Evolutionary conservation across 2,329 filamentous ascomycete genomes (phyloP), one percentile per base, ranked within the genome.

Genomic region (Madurella mycetomatis): DNA sequence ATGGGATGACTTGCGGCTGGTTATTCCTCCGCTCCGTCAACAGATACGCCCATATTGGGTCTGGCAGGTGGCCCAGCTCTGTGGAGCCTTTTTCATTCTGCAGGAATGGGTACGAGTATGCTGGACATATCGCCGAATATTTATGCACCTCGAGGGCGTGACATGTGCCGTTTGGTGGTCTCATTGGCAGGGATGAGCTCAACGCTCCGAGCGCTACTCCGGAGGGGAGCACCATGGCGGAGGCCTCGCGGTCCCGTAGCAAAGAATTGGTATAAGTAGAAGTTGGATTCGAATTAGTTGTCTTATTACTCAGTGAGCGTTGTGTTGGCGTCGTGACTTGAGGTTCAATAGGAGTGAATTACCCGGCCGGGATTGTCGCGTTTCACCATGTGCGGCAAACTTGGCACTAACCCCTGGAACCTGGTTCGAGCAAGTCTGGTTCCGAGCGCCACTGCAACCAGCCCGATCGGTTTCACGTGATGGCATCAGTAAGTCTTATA

Each of bases 351-450:
- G 25, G 25, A 25, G 7, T 7, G 34, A 37, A 37, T 37, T 37
- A 37, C 13, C 34, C 34, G 34, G 13, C 2, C 34, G 2, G 2
- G 34, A 11, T 46, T 25, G 7, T 25, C 51, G 30, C 40, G 51
- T 53, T 53, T 53, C 51, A 53, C 37, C 30, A 43, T 15, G 30
- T 19, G 51, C 34, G 25, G 25, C 45, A 48, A 53, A 48, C 39
- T 48, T 53, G 44, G 51, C 44, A 48, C 16, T 13, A 41, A 41
- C 44, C 51, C 51, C 40, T 42, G 45, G 48, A 53, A 48, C 51
- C 42, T 41, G 51, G 51, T 37, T 43, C 19, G 17, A 19, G 13
- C 39, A 17, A 30, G 3, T 39, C 17, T 39, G 39, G 37, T 43
- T 48, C 39, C 30, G 41, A 43, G 16, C n/a, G 16, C 44, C 44